These are phyloP conservation scores for Clathrus columnatus DNA, from an alignment of 768 basidiomycete species.

Conservation along the genomic window DNA sequence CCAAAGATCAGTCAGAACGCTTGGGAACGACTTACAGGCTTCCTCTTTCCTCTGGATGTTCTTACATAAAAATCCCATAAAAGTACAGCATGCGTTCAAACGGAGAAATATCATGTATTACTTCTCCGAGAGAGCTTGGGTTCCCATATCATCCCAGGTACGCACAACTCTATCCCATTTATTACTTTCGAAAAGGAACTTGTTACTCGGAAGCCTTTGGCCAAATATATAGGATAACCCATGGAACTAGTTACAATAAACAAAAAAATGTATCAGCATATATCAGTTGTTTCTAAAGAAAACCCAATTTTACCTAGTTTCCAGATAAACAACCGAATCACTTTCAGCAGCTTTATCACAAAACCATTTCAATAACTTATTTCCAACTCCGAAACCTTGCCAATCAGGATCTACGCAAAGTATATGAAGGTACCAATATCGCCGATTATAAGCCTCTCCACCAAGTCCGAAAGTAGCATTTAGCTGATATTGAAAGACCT, in stretches of 20 bases:
- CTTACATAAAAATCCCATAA: no score
- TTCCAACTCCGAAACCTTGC: conserved; percentile 4
- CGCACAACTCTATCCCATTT: background rate
- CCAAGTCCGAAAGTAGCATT: conserved; percentile 5
- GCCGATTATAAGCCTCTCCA: background rate
- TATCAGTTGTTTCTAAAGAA: background rate
- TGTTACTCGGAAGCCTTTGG: conserved; percentile 8
- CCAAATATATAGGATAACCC: conserved; percentile 2
- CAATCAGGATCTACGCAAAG: conserved; percentile 7
- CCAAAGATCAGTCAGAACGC: no score
- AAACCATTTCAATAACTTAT: conserved; percentile 4
- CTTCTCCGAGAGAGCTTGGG: background rate
- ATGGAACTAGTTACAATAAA: background rate
- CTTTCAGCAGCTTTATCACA: conserved; percentile 1
- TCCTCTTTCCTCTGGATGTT: no score
- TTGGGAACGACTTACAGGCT: no score
- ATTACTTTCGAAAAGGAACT: background rate
- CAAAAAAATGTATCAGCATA: background rate
- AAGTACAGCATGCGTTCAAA: no score
- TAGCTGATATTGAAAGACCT: background rate
- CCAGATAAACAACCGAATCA: conserved; percentile 1
- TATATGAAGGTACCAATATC: conserved; percentile 7
- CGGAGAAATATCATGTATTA: background rate
- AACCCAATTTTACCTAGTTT: conserved; percentile 1
- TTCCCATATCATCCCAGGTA: conserved; percentile 12